Evolutionary conservation across 306 rosid genomes (phyloP), one percentile per base, ranked within the genome.

Genomic region (Biancaea sappan): DNA sequence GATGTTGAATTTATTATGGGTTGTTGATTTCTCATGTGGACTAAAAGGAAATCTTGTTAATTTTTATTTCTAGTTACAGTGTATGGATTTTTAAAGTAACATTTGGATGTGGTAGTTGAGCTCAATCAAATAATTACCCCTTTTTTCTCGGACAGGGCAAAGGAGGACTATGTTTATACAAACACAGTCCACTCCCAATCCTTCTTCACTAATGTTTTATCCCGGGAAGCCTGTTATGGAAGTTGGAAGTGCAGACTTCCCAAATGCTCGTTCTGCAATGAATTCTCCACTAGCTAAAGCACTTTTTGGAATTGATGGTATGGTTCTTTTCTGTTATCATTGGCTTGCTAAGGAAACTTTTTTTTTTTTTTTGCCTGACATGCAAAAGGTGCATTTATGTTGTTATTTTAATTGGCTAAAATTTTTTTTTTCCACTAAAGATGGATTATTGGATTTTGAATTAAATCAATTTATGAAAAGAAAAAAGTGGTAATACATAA

Each of bases 241-340:
- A 51, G 89, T 90, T 77, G 99, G 99, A 5, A 94, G 99, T 69
- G 79, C 99, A 24, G 99, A 94, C 66, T 94, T 94, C 69, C 97
- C 99, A 0, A 92, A 92, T 78, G 82, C 95, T 14, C 97, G 99
- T 37, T 40, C 96, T 0, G 91, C 99, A 2, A 76, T 94, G 93
- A 91, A 77, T 67, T 91, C 98, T 25, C 90, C 96, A 0, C 87
- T 94, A n/a, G 98, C 96, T 0, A 94, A 90, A 74, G 85, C 95
- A 24, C 79, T 91, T 48, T 91, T 82, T 24, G 90, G 92, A 9
- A 83, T 91, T n/a, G 95, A 94, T 48, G 96, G 98, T 89, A 65
- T 51, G 59, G 11, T 31, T 66, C 6, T 54, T 37, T 68, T 47
- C 60, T 31, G 26, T 13, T 4, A 47, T 48, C 29, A 5, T 51